Evolutionary conservation across 2,329 filamentous ascomycete species (phyloP), one percentile per base, ranked within the genome.

Genomic region (Penicillium sp.): DNA sequence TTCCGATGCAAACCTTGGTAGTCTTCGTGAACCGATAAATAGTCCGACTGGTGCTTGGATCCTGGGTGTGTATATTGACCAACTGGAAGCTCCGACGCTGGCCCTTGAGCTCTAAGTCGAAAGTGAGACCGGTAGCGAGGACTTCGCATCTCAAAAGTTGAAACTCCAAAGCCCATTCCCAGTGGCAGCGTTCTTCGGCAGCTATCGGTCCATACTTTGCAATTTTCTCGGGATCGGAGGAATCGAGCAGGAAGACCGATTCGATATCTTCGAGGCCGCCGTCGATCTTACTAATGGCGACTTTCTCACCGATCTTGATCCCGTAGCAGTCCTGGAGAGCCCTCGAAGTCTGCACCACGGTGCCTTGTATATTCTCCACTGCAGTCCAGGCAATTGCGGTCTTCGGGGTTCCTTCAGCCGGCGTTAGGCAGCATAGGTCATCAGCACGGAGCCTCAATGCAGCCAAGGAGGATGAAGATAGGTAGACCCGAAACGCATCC

Each of bases 271-370:
- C 73, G 9, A 86, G 68, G 2, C 72, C 59, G 2, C 70, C 72
- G 6, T 76, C 76, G 8, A 79, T 76, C 53, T 72, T 78, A 2
- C 78, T 74, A 23, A 91, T 78, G 6, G 78, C 76, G 42, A 95
- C 75, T 44, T 82, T 79, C 42, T 90, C 87, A 13, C 83, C 83
- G 3, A 93, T 75, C 53, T 86, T 85, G 59, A 95, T 80, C 1
- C 81, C 82, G 57, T 87, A 87, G 6, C 82, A 79, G 31, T 87
- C 84, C 54, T 88, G 85, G 46, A 95, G 81, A 5, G 82, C 77
- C 54, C 88, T 84, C 20, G 88, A 84, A 74, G 88, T 81, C 75
- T 91, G 79, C 43, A 87, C 75, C 49, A 89, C 77, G 54, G 84
- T 80, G 57, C 81, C 82, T 62, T 83, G 80, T 57, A 89, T 74